These are phyloP conservation scores for Suillus alpinus DNA, from an alignment of 768 basidiomycete species.

Conservation along the genomic window DNA sequence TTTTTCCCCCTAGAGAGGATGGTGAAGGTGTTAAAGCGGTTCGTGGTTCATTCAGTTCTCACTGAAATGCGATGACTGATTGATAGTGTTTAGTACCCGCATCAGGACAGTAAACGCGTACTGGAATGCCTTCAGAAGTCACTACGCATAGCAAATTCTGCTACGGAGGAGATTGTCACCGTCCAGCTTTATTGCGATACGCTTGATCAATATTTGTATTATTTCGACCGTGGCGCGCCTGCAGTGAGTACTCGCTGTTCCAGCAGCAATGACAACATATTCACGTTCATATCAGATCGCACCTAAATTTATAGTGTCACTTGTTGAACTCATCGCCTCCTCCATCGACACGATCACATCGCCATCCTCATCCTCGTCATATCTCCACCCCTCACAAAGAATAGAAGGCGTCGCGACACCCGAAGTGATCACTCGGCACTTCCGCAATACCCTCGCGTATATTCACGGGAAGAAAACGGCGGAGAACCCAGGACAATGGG, in stretches of 20 bases:
- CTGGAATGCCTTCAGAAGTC: constrained; percentile 97
- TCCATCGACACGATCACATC: constrained; percentile 91
- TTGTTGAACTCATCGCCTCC: constrained; percentile 93
- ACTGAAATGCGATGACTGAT: constrained; percentile 1
- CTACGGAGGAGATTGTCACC: constrained; percentile 95
- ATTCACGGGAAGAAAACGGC: constrained; percentile 72
- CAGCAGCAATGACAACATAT: background rate
- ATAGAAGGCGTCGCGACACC: constrained; percentile 91
- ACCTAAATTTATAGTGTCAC: constrained; percentile 93
- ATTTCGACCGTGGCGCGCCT: constrained; percentile 89
- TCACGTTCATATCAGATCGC: constrained; percentile 58
- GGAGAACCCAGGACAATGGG: constrained; percentile 52
- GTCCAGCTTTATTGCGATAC: constrained; percentile 96
- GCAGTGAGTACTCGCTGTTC: constrained; percentile 56
- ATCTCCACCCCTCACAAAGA: constrained; percentile 85
- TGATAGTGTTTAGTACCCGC: constrained; percentile 55
- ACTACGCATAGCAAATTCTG: constrained; percentile 91
- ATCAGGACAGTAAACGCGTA: constrained; percentile 95
- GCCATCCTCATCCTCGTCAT: constrained; percentile 40
- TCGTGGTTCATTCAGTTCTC: constrained; percentile 27
- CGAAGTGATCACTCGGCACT: constrained; percentile 92
- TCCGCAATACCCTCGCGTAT: constrained; percentile 83
- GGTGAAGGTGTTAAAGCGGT: constrained; percentile 53
- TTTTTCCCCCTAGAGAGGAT: constrained; percentile 33
- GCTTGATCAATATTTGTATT: constrained; percentile 93